These are phyloP conservation scores for Parietaria judaica DNA, from an alignment of 306 rosid genomes.

Conservation along the genomic window DNA sequence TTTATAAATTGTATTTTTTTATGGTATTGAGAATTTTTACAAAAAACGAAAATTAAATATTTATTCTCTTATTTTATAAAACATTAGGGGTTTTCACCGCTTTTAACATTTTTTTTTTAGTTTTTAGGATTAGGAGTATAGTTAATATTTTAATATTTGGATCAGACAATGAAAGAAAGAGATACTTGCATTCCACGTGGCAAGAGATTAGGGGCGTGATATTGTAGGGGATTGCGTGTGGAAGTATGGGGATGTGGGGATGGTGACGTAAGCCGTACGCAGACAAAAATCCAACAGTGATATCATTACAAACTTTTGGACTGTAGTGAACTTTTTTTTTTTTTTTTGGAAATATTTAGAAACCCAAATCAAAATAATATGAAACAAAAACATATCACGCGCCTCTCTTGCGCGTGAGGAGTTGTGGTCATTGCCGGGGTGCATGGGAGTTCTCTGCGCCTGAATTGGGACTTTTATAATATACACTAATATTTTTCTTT, in stretches of 20 bases:
- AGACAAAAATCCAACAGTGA: slow-evolving; percentile 18
- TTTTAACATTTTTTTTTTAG: too few relatives aligned
- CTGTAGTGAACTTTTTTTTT: too few relatives aligned
- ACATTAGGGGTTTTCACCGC: too few relatives aligned
- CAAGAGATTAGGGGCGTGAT: not conserved
- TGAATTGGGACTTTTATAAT: not conserved
- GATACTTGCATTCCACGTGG: slow-evolving; percentile 8
- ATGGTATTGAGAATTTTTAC: too few relatives aligned
- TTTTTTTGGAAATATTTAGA: too few relatives aligned
- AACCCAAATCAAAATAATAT: not conserved
- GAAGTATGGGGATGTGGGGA: slow-evolving; percentile 19
- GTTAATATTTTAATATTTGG: too few relatives aligned
- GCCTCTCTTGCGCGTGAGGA: not conserved
- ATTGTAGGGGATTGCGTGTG: slow-evolving; percentile 10
- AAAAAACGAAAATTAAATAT: not conserved
- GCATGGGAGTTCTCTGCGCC: not conserved
- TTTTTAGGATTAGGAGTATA: too few relatives aligned
- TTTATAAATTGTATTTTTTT: too few relatives aligned
- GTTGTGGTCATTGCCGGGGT: not conserved
- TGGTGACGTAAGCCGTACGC: slow-evolving; percentile 36
- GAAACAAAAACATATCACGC: not conserved
- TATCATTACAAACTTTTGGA: not conserved
- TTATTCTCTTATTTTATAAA: too few relatives aligned
- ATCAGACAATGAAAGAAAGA: not conserved
- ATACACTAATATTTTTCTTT: not conserved